These are phyloP conservation scores for Lecanicillium sp. DNA, from an alignment of 2,329 filamentous ascomycete species.

Conservation along the genomic window DNA sequence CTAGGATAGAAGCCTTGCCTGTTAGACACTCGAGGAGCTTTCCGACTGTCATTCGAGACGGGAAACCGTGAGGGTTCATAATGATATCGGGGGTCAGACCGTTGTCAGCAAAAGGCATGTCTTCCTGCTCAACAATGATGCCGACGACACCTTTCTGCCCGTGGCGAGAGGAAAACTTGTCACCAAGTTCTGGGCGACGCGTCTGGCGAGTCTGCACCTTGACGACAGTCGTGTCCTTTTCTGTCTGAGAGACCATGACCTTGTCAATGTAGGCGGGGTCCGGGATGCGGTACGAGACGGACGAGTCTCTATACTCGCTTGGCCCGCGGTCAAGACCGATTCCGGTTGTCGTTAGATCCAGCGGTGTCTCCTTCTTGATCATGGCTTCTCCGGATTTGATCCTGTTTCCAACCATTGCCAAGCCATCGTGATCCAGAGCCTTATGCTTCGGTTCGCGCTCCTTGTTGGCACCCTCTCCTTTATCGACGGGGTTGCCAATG, in stretches of 20 bases:
- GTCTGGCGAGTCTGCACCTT: constrained; percentile 97
- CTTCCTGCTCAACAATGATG: constrained; percentile 92
- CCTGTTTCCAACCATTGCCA: constrained; percentile 78
- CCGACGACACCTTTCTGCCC: constrained; percentile 97
- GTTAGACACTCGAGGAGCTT: constrained; percentile 94
- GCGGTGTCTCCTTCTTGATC: constrained; percentile 80
- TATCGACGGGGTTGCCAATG: constrained; percentile 49
- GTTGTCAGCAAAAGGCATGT: constrained; percentile 89
- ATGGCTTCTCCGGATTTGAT: constrained; percentile 76
- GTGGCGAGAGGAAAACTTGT: constrained; percentile 98
- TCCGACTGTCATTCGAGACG: constrained; percentile 97
- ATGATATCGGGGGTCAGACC: constrained; percentile 97
- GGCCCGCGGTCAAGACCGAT: constrained; percentile 59
- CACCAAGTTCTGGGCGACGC: constrained; percentile 84
- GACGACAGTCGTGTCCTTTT: constrained; percentile 77
- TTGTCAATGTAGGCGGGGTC: constrained; percentile 92
- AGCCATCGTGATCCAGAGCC: constrained; percentile 74
- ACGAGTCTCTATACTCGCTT: constrained; percentile 58
- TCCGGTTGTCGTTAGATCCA: constrained; percentile 66
- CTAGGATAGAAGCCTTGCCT: constrained; percentile 84
- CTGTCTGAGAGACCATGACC: constrained; percentile 85
- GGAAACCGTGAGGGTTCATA: constrained; percentile 99
- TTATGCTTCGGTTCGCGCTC: constrained; percentile 60
- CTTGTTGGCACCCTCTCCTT: constrained; percentile 54
- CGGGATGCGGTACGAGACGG: constrained; percentile 71